phyloP scores from a whole-genome alignment of 2,329 filamentous ascomycete genomes.

The Fusarium neocosmosporiellum region DNA sequence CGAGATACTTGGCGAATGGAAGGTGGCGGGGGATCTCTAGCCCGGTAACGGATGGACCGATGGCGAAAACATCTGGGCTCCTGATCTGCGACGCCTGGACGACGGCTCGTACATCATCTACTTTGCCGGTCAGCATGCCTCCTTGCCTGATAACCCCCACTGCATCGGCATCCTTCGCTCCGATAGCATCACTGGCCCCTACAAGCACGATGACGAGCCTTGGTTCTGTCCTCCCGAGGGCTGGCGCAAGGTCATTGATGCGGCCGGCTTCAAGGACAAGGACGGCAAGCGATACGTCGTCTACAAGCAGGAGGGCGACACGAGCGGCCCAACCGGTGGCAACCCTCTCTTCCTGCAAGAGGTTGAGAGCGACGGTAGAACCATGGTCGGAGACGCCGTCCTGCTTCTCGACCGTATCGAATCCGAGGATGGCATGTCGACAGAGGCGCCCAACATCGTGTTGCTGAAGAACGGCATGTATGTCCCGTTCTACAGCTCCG shows the following conservation, averaged over 20 bases:
- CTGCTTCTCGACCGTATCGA: slow-evolving; percentile 15
- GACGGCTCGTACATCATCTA: slow-evolving; percentile 13
- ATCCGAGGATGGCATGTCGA: background rate
- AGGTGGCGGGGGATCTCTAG: background rate
- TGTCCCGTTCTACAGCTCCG: slow-evolving; percentile 15
- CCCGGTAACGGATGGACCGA: slow-evolving; percentile 19
- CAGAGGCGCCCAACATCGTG: slow-evolving; percentile 18
- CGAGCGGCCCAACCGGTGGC: slow-evolving; percentile 9
- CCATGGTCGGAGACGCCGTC: background rate
- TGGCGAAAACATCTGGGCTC: background rate
- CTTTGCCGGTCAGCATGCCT: background rate
- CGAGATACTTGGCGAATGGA: slow-evolving; percentile 12
- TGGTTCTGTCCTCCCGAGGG: slow-evolving; percentile 2
- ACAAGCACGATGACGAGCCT: slow-evolving; percentile 3
- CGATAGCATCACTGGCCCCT: background rate
- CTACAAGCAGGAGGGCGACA: slow-evolving; percentile 14
- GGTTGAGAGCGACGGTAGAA: slow-evolving; percentile 7
- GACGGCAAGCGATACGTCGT: slow-evolving; percentile 7
- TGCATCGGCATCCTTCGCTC: slow-evolving; percentile 20
- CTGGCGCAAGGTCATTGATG: slow-evolving; percentile 5
- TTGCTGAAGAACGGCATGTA: slow-evolving; percentile 5
- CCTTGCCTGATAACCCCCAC: background rate
- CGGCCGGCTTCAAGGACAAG: slow-evolving; percentile 12
- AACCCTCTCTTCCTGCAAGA: slow-evolving; percentile 18
- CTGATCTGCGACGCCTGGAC: slow-evolving; percentile 5